Conservation (phyloP, 257 asterid genomes). For the Solanum tacnaense region DNA sequence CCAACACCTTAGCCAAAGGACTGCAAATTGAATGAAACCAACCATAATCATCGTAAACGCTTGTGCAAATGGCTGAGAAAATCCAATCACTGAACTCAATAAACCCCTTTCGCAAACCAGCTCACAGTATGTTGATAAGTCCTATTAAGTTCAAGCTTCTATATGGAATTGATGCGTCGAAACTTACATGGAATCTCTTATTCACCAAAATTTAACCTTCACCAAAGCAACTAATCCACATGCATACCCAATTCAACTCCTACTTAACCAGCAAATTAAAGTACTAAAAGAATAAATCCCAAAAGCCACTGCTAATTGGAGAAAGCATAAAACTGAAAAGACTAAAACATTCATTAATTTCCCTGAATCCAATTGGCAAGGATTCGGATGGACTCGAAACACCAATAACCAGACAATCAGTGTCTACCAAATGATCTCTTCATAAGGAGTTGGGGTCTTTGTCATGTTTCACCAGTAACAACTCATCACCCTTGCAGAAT, state of each 20-base stretch:
- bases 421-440: background rate
- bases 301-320: background rate
- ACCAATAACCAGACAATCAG: background rate
- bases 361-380: background rate
- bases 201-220: background rate
- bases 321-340: background rate
- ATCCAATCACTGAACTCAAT: background rate
- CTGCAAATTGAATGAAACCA: background rate
- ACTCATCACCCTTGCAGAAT: background rate
- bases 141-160: conserved; percentile 1
- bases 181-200: background rate
- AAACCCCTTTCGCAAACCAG: background rate
- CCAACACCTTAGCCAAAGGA: conserved; percentile 3
- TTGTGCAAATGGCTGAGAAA: background rate
- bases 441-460: background rate
- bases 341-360: background rate
- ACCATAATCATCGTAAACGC: conserved; percentile 2
- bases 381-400: background rate
- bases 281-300: background rate
- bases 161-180: background rate
- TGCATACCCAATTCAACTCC: background rate
- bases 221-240: background rate
- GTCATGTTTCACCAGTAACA: background rate
- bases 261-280: background rate
- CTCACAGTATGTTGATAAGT: background rate